These are phyloP conservation scores for Avicennia marina DNA, from an alignment of 257 asterid species.

Conservation along the genomic window DNA sequence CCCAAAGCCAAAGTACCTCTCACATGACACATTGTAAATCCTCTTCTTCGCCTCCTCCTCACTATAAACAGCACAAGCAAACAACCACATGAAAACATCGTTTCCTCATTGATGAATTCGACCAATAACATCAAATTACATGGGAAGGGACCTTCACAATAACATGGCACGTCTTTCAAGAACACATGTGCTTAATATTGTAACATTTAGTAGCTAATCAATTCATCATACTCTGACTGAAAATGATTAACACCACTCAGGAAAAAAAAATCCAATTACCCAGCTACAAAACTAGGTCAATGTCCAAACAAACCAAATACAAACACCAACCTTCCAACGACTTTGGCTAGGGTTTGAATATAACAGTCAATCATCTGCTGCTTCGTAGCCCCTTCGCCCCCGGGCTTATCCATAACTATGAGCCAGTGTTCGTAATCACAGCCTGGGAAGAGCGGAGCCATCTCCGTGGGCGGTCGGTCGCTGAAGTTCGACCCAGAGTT, in stretches of 20 bases:
- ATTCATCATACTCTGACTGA: too few species aligned
- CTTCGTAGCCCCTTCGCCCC: conserved; percentile 88
- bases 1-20: conserved; percentile 92
- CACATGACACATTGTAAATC: conserved; percentile 90
- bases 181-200: too few species aligned
- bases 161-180: too few species aligned
- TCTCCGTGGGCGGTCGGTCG: conserved; percentile 94
- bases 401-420: conserved; percentile 93
- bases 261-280: too few species aligned
- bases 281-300: too few species aligned
- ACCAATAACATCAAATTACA: too few species aligned
- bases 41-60: conserved; percentile 93
- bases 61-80: conserved; percentile 21
- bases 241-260: too few species aligned
- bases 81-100: background rate
- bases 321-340: conserved; percentile 59
- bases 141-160: too few species aligned
- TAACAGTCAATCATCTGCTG: conserved; percentile 95
- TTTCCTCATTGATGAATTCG: too few species aligned
- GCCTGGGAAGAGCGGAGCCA: conserved; percentile 96
- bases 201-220: too few species aligned
- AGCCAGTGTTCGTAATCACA: conserved; percentile 99
- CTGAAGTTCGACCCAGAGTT: conserved; percentile 73
- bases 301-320: too few species aligned
- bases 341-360: conserved; percentile 72